Evolutionary conservation across 352 stramenopile genomes (phyloP), one percentile per base, ranked within the genome.

Genomic region (Pythium myriotylum): DNA sequence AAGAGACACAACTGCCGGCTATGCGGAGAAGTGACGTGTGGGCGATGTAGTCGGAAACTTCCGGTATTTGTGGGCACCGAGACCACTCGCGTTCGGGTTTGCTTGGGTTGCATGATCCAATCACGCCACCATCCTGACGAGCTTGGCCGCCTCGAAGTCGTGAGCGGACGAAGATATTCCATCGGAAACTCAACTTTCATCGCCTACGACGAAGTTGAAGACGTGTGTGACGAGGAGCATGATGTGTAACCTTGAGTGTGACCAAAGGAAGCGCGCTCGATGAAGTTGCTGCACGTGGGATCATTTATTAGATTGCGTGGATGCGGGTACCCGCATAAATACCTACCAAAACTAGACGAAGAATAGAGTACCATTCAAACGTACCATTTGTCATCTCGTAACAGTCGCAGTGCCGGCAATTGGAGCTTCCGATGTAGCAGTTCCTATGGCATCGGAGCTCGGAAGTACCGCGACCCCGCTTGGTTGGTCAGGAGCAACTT

Each of bases 1-100:
- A 89, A 87, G 55, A 81, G 85, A 26, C 79, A 94, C 70, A 79
- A 74, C 67, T 94, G 85, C 61, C 83, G 82, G 7, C 67, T 92
- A 26, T 94, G 85, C 49, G 81, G 81, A 12, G 84, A 89, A 47
- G 65, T 79, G 13, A 82, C 64, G 17, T 94, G 85, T 47, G 77
- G 85, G 23, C 79, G 83, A 49, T 94, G 85, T 62, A 81, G 77
- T 48, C 81, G 79, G 13, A 91, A 91, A 52, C 76, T 91, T 59
- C 73, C 84, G 2, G 74, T 92, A 42, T 73, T 91, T 20, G 79
- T 88, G 10, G 79, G 86, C 22, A 61, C 74, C 0, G 70, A 81
- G 50, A 86, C 77, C 12, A 79, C 78, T 2, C 81, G 78, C 20
- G 84, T 94, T 37, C 87, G 86, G 22, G 81, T 91, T 27, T 94